Evolutionary conservation across 306 rosid genomes (phyloP).

Genomic region (Vicia faba): DNA sequence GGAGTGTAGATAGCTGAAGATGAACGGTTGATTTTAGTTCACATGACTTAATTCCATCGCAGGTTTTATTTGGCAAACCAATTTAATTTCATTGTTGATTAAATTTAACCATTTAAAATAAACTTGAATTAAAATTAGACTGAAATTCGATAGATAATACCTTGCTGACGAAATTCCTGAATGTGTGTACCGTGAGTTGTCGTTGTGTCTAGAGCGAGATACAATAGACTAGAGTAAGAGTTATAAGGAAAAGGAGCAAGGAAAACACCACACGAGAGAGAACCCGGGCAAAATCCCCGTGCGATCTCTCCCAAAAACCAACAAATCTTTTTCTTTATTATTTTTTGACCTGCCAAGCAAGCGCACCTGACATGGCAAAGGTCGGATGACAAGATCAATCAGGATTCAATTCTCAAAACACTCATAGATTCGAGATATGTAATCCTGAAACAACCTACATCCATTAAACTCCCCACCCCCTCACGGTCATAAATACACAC

Average conservation of each 20-base stretch:
- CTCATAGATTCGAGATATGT: constrained; percentile 2
- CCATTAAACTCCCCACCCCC: constrained; percentile 36
- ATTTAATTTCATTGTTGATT: no score
- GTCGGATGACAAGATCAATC: constrained; percentile 77
- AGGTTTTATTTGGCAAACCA: no score
- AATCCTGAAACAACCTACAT: constrained; percentile 56
- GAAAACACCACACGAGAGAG: constrained; percentile 58
- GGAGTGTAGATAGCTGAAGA: no score
- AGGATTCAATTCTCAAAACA: constrained; percentile 27
- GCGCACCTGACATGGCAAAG: constrained; percentile 99
- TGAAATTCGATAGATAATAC: no score
- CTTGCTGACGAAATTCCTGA: background rate
- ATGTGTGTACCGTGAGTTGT: background rate
- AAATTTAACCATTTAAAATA: no score
- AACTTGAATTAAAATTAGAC: no score
- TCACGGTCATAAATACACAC: no score
- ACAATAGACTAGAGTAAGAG: no score
- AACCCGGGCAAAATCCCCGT: constrained; percentile 82
- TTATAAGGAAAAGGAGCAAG: constrained; percentile 28
- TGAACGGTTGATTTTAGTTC: no score
- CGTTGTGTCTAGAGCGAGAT: no score
- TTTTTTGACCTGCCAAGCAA: constrained; percentile 91
- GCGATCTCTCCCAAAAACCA: constrained; percentile 68
- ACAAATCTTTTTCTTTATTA: constrained; percentile 46
- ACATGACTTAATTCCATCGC: no score